phyloP scores from a whole-genome alignment of 805 yeast species.

The Phaffomyces antillensis region DNA sequence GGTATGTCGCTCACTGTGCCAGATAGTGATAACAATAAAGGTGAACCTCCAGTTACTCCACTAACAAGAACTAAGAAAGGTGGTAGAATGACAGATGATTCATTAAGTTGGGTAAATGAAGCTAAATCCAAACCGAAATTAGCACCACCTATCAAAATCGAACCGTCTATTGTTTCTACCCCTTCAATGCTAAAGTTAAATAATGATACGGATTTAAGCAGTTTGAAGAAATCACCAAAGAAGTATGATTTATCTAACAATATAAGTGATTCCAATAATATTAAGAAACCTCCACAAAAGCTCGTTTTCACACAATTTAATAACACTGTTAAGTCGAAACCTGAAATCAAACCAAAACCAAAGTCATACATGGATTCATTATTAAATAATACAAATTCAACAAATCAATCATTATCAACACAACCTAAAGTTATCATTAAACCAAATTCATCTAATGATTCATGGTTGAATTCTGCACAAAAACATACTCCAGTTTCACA shows the following conservation, averaged over 20 bases:
- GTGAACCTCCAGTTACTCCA: neutral
- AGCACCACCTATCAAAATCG: neutral
- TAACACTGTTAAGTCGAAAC: neutral
- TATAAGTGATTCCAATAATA: too few species aligned
- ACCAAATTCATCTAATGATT: neutral
- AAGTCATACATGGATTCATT: conserved; percentile 9
- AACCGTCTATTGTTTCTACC: neutral
- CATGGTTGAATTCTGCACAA: conserved; percentile 21
- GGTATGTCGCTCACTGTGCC: conserved; percentile 2
- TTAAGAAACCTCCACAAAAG: too few species aligned
- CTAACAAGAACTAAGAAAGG: conserved; percentile 8
- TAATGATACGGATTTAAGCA: too few species aligned
- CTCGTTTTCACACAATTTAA: too few species aligned
- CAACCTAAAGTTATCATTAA: conserved; percentile 1
- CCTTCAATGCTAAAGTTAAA: too few species aligned
- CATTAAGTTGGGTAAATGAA: conserved; percentile 7
- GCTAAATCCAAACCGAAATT: neutral
- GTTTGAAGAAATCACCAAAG: too few species aligned
- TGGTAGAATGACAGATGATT: conserved; percentile 2
- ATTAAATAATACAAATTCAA: conserved; percentile 7
- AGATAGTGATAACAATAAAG: neutral
- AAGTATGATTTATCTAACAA: too few species aligned
- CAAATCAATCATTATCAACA: conserved; percentile 6
- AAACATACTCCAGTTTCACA: conserved; percentile 2
- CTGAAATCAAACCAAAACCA: conserved; percentile 10